These are phyloP conservation scores for Auriculariales sp. DNA, from an alignment of 768 basidiomycete species.

Conservation along the genomic window DNA sequence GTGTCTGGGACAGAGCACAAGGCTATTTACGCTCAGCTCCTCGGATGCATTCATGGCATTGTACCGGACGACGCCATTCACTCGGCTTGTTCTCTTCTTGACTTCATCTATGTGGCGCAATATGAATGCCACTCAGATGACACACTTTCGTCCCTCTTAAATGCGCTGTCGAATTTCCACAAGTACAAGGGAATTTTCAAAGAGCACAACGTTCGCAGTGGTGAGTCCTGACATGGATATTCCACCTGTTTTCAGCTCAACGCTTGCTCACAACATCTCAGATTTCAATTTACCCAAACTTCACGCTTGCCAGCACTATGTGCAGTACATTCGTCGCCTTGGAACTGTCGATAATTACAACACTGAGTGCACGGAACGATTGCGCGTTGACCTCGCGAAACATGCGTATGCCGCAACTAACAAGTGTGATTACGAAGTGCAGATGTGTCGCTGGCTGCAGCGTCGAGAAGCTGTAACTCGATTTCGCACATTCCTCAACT, in stretches of 20 bases:
- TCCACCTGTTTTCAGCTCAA: neutral
- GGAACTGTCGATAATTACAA: slow-evolving; percentile 15
- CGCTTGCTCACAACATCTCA: neutral
- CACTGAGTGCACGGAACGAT: slow-evolving; percentile 14
- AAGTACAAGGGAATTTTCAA: slow-evolving; percentile 3
- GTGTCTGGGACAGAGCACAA: slow-evolving; percentile 22
- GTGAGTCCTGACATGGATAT: neutral
- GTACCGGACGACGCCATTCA: neutral
- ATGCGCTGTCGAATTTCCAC: neutral
- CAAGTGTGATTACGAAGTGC: slow-evolving; percentile 20
- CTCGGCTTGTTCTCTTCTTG: neutral
- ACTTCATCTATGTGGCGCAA: slow-evolving; percentile 1
- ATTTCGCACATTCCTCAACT: slow-evolving; percentile 9
- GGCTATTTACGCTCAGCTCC: slow-evolving; percentile 12
- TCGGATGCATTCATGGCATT: neutral
- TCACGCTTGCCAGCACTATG: slow-evolving; percentile 12
- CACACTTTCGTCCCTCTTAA: neutral
- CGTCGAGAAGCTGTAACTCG: slow-evolving; percentile 17
- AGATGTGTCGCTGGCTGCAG: slow-evolving; percentile 26
- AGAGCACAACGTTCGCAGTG: slow-evolving; percentile 2
- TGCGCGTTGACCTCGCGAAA: slow-evolving; percentile 24
- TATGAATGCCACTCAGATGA: neutral
- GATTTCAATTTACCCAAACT: slow-evolving; percentile 16
- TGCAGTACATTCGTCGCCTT: slow-evolving; percentile 4
- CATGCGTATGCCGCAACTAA: slow-evolving; percentile 22